Percentiles rank a stretch among this genome's conserved stretches.
Conservation (phyloP, 805 yeast species). For the Barnettozyma pratensis region DNA sequence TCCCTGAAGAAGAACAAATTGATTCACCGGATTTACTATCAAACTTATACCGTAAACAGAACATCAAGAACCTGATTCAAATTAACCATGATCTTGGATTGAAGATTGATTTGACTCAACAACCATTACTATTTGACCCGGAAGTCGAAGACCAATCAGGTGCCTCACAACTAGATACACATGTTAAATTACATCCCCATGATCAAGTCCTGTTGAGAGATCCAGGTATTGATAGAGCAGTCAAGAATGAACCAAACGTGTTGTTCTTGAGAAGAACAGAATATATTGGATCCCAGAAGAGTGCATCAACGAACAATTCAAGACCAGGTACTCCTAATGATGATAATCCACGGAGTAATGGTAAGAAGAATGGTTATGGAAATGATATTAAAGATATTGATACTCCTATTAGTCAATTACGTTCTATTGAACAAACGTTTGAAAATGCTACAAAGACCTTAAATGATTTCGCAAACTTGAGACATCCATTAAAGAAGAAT, state of each 20-base stretch:
- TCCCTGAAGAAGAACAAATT: constrained; percentile 35
- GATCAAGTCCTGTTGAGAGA: constrained; percentile 77
- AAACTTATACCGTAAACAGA: constrained; percentile 63
- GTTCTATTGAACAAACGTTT: constrained; percentile 74
- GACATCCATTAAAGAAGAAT: constrained; percentile 75
- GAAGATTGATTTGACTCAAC: constrained; percentile 64
- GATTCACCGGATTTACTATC: constrained; percentile 56
- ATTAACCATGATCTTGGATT: constrained; percentile 65
- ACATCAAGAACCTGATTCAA: constrained; percentile 56
- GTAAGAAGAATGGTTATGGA: not conserved
- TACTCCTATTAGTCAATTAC: constrained; percentile 57
- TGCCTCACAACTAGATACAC: constrained; percentile 6
- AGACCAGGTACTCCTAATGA: constrained; percentile 14
- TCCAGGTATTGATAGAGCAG: constrained; percentile 46
- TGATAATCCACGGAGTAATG: constrained; percentile 11
- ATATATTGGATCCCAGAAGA: constrained; percentile 43
- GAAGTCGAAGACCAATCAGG: constrained; percentile 1
- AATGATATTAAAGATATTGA: constrained; percentile 26
- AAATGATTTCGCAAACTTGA: constrained; percentile 39
- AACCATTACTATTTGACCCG: constrained; percentile 64
- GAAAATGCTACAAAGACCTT: constrained; percentile 49
- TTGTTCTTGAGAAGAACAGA: constrained; percentile 94
- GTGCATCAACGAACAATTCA: constrained; percentile 11
- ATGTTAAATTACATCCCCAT: constrained; percentile 60
- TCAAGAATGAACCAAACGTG: constrained; percentile 39